Evolutionary conservation across 176 grass and related monocot genomes (phyloP).

Genomic region (maize (Zea mays)): Zm-B73-REFERENCE-NAM-5.0 NC_050101.1:139544001-139544500

Average conservation of each 20-base stretch:
- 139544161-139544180: conserved; percentile 45
- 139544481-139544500: conserved; percentile 84
- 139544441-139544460: conserved; percentile 64
- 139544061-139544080: conserved; percentile 67
- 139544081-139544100: conserved; percentile 65
- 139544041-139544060: conserved; percentile 53
- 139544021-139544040: no score
- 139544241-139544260: conserved; percentile 94
- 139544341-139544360: conserved; percentile 45
- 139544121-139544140: conserved; percentile 43
- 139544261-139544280: conserved; percentile 92
- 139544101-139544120: conserved; percentile 53
- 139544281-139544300: conserved; percentile 68
- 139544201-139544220: conserved; percentile 77
- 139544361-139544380: conserved; percentile 64
- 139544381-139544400: conserved; percentile 93
- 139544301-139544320: conserved; percentile 51
- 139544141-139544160: conserved; percentile 78
- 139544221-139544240: conserved; percentile 62
- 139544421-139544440: conserved; percentile 68
- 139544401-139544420: conserved; percentile 73
- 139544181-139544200: conserved; percentile 61
- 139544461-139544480: conserved; percentile 75
- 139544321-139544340: conserved; percentile 53
- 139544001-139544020: conserved; percentile 67